Base-by-base conservation (phyloP, 768 basidiomycete species). In the Lyophyllum atratum region DNA sequence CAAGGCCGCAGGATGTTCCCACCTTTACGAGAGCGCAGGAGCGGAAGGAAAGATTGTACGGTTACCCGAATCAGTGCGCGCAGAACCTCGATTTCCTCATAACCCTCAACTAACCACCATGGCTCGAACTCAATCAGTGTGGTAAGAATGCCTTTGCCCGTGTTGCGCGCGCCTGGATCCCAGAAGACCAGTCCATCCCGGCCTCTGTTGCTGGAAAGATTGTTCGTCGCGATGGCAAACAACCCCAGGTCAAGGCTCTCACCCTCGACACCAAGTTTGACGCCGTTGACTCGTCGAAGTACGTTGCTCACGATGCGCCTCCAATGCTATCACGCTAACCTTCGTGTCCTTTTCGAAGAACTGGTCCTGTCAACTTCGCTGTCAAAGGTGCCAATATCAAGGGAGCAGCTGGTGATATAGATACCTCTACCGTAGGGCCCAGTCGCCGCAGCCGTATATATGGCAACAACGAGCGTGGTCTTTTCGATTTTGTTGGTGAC, bases 1-100 rank as follows among this genome's bases (percentile, higher is more conserved):
- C 29, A 59, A 59, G 34, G 64, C 68, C 14, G 56, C 64, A 21
- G 66, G 67, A 8, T 82, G 80, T 63, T 66, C 66, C 25, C 79
- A 79, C 54, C 66, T 83, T 11, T 76, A 72, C 55, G 59, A 62
- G 37, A 66, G 69, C 31, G 65, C 64, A 33, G 75, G 76, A 21
- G 73, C 80, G 0, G 77, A 71, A n/a, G 78, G 76, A 55, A 84
- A 80, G 58, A 67, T 85, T 21, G 81, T 84, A 26, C 74, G 82
- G 19, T 64, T 85, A 8, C 83, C 84, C 4, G 76, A 84, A 60
- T 71, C 70, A 50, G 84, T 84, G 55, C 43, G 77, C 72, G 15
- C 46, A 22, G 21, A 33, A 21, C 42, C 21, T 31, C 14, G 22
- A 50, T 49, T 9, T 22, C 43, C 34, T 47, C 6, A 2, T 14